Evolutionary conservation across 805 yeast genomes (phyloP), one percentile per base, ranked within the genome.

Genomic region (Saturnispora saitoi): DNA sequence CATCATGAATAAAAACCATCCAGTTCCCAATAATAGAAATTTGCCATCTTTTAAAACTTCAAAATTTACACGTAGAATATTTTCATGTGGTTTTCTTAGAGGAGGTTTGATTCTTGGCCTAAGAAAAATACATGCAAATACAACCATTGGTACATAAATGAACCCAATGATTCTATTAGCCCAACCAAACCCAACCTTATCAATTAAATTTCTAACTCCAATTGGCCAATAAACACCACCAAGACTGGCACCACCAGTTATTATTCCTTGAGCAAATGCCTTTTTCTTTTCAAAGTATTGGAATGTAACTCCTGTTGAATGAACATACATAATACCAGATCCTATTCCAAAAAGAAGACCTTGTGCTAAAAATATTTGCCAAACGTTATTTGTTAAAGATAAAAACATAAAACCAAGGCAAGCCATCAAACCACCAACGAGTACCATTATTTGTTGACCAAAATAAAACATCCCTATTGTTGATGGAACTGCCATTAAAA

Each of bases 321-420:
- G 87, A 3, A 78, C 69, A 47, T 78, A 75, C 54, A 79, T 69
- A 15, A 76, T 59, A 0, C 86, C 78, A 39, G 78, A 62, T 2
- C 81, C 81, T 31, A 75, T 56, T 12, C 87, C 84, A 48, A 74
- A 75, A 54, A 83, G 58, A 2, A 82, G 61, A 9, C 91, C 90
- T 61, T 83, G 90, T 9, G 86, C 76, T 26, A 81, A 60, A 57
- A 76, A 82, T 3, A 83, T 56, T 57, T 84, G 83, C 87, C 88
- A 83, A n/a, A 77, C 57, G 17, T 69, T 61, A 8, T 70, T 74
- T 1, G 83, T 64, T 51, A 72, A 75, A 5, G 83, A 73, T 3
- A 88, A 83, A 56, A 83, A 59, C 56, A 84, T 60, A 47, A 73
- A 72, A 1, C 77, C 73, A 6, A 70, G 62, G 22, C 72, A 64